A percentile compares a stretch with the other conserved stretches of the same genome.
These are phyloP conservation scores for Solanum dulcamara DNA, from an alignment of 257 asterid species.

Conservation along the genomic window DNA sequence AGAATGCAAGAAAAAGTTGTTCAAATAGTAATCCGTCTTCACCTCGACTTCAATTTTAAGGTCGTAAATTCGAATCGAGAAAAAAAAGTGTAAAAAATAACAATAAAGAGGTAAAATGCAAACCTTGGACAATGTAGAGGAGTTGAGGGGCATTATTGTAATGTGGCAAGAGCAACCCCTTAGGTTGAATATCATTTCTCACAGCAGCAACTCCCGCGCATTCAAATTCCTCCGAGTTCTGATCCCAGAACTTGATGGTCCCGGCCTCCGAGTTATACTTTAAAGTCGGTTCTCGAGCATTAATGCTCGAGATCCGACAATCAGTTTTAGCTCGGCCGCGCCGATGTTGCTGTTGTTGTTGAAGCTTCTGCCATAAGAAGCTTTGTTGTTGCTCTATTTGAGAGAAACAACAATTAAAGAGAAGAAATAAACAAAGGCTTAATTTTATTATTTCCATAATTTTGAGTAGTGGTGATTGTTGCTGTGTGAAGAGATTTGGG, in stretches of 20 bases:
- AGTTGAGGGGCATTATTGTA: constrained; percentile 42
- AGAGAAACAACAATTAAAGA: constrained; percentile 14
- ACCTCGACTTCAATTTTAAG: not conserved
- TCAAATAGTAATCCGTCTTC: too few species aligned
- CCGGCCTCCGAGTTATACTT: constrained; percentile 33
- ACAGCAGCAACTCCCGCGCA: constrained; percentile 40
- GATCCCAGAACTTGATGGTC: constrained; percentile 27
- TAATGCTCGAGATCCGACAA: constrained; percentile 33
- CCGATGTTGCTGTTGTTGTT: constrained; percentile 35
- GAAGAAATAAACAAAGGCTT: constrained; percentile 1
- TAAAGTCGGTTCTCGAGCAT: constrained; percentile 23
- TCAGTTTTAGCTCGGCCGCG: constrained; percentile 28
- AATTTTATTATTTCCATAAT: not conserved
- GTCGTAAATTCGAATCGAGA: not conserved
- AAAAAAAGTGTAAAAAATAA: too few species aligned
- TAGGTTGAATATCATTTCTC: constrained; percentile 24
- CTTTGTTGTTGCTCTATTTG: constrained; percentile 23
- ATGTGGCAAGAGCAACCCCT: constrained; percentile 39
- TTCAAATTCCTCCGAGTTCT: constrained; percentile 11
- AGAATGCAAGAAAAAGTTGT: not conserved
- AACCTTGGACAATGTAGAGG: constrained; percentile 35
- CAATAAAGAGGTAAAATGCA: not conserved
- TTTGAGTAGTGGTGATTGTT: not conserved
- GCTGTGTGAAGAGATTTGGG: not conserved
- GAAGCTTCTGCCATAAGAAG: constrained; percentile 12